Conservation (phyloP, 2,329 filamentous ascomycete genomes). For the Penicillium sp. region DNA sequence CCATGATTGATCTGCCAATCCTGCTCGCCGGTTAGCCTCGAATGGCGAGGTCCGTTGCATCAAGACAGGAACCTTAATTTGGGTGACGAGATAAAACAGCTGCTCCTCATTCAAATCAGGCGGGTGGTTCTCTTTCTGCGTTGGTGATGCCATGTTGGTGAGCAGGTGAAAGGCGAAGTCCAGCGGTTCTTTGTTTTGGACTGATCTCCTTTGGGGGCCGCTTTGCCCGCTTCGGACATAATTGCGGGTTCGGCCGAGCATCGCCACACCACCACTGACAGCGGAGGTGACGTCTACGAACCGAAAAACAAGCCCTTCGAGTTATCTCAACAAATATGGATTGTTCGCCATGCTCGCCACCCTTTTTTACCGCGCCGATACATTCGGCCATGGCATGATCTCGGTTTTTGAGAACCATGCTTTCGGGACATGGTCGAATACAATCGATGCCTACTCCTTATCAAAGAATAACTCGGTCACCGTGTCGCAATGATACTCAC, state of each 20-base stretch:
- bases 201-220: background rate
- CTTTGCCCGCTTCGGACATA: background rate
- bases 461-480: background rate
- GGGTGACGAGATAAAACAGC: slow-evolving; percentile 24
- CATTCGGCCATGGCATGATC: background rate
- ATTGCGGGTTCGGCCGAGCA: background rate
- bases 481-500: background rate
- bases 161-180: background rate
- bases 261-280: background rate
- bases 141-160: background rate
- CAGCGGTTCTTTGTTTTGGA: background rate
- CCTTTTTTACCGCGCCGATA: background rate
- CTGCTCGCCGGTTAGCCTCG: slow-evolving; percentile 8
- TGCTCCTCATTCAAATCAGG: slow-evolving; percentile 40
- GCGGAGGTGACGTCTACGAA: background rate
- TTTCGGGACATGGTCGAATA: background rate
- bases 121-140: slow-evolving; percentile 14
- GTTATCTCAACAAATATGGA: too few species aligned
- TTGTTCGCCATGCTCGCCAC: background rate
- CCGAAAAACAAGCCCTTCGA: background rate
- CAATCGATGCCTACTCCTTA: background rate
- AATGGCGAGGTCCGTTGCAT: background rate
- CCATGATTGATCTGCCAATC: slow-evolving; percentile 47
- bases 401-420: background rate
- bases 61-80: slow-evolving; percentile 23